Conservation (phyloP, 768 basidiomycete genomes). For the Obba rivulosa region DNA sequence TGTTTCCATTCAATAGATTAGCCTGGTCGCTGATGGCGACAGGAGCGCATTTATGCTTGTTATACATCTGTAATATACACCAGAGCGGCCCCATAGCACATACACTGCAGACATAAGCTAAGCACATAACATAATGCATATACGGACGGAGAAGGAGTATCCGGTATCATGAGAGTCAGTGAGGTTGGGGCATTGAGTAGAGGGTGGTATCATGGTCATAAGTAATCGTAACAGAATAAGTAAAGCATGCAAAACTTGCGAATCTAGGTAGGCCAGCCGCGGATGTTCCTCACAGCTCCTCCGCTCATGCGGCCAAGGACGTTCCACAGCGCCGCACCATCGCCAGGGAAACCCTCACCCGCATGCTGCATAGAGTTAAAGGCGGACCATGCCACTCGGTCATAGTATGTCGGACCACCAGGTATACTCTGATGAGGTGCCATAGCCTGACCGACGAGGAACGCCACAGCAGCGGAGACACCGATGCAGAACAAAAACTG, state of each 20-base stretch:
- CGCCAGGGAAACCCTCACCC: slow-evolving; percentile 62
- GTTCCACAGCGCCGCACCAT: slow-evolving; percentile 60
- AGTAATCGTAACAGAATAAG: slow-evolving; percentile 1
- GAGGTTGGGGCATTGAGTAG: too few species aligned
- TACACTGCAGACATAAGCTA: background rate
- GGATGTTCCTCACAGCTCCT: slow-evolving; percentile 68
- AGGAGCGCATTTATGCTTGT: slow-evolving; percentile 15
- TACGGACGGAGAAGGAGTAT: background rate
- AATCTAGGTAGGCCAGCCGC: slow-evolving; percentile 69
- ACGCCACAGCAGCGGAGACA: slow-evolving; percentile 55
- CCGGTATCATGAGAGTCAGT: too few species aligned
- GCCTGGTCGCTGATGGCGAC: slow-evolving; percentile 10
- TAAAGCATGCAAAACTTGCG: slow-evolving; percentile 7
- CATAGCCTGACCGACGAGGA: slow-evolving; percentile 56
- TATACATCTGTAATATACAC: slow-evolving; percentile 20
- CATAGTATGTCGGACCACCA: slow-evolving; percentile 68
- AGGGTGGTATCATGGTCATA: too few species aligned
- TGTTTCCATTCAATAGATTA: slow-evolving; percentile 10
- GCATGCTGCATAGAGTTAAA: slow-evolving; percentile 68
- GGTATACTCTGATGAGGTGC: slow-evolving; percentile 53
- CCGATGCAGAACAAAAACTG: slow-evolving; percentile 57
- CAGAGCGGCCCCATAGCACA: slow-evolving; percentile 1
- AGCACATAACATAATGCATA: slow-evolving; percentile 11
- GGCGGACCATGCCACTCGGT: slow-evolving; percentile 73
- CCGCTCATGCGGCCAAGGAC: slow-evolving; percentile 68